Percentiles rank a stretch among this genome's conserved stretches.
These are phyloP conservation scores for Arbutus unedo DNA, from an alignment of 148 eudicot species.

Conservation along the genomic window DNA sequence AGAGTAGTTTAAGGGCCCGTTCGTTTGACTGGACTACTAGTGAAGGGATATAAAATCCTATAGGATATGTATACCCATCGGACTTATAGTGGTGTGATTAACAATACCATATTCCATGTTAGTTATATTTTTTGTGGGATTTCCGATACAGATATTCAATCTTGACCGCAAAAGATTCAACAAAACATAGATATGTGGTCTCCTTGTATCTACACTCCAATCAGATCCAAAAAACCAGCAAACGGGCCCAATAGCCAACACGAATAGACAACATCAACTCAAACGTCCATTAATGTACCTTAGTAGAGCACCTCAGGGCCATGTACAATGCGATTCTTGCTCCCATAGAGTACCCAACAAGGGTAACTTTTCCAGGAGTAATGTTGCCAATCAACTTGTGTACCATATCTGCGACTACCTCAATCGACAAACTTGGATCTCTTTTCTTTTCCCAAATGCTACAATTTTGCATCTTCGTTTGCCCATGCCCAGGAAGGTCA, in stretches of 20 bases:
- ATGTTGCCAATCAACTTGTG: slow-evolving; percentile 42
- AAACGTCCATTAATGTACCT: slow-evolving; percentile 42
- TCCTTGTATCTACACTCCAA: too few relatives aligned
- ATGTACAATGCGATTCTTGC: slow-evolving; percentile 83
- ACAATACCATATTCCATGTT: not conserved
- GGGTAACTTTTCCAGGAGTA: slow-evolving; percentile 50
- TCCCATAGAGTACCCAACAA: slow-evolving; percentile 97
- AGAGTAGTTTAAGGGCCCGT: not conserved
- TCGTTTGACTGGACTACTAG: not conserved
- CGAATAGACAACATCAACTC: not conserved
- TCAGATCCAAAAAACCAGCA: too few relatives aligned
- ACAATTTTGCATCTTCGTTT: slow-evolving; percentile 44
- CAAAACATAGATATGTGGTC: too few relatives aligned
- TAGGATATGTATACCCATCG: not conserved
- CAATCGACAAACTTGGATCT: slow-evolving; percentile 47
- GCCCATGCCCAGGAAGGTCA: slow-evolving; percentile 97
- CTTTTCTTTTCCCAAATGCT: slow-evolving; percentile 20
- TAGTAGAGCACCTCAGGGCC: slow-evolving; percentile 55
- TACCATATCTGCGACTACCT: slow-evolving; percentile 46
- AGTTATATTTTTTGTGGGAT: not conserved
- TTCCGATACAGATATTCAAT: not conserved
- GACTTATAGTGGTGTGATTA: not conserved
- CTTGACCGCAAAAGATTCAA: not conserved
- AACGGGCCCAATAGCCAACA: not conserved
- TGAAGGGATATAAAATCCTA: not conserved